Evolutionary conservation across 768 basidiomycete species (phyloP).

Genomic region (Tricholoma bakamatsutake): DNA sequence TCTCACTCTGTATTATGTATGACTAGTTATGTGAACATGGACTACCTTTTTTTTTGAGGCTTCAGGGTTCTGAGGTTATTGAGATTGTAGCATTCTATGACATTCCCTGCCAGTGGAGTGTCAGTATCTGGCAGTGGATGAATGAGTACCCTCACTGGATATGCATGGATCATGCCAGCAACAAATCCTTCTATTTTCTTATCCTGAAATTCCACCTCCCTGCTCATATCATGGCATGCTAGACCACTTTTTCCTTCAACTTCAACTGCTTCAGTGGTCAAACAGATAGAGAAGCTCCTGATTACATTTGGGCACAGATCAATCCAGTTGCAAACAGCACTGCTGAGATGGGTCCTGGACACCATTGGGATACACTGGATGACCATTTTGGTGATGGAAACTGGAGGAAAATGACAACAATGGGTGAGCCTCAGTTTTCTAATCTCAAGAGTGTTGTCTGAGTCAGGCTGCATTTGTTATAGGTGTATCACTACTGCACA

Average conservation of each 20-base stretch:
- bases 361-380: slow-evolving; percentile 22
- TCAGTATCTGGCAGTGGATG: slow-evolving; percentile 4
- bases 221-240: slow-evolving; percentile 18
- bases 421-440: no score
- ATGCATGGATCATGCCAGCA: neutral
- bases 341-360: slow-evolving; percentile 27
- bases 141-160: neutral
- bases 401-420: no score
- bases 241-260: slow-evolving; percentile 11
- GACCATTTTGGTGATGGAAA: slow-evolving; percentile 17
- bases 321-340: slow-evolving; percentile 16
- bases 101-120: slow-evolving; percentile 1
- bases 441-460: no score
- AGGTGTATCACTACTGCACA: no score
- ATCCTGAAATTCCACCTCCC: slow-evolving; percentile 34
- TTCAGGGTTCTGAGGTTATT: neutral
- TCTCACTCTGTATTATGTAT: neutral
- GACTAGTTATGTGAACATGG: slow-evolving; percentile 9
- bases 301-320: slow-evolving; percentile 21
- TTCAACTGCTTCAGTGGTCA: slow-evolving; percentile 16
- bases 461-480: no score
- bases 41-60: slow-evolving; percentile 6
- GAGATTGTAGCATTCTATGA: slow-evolving; percentile 7
- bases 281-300: slow-evolving; percentile 29
- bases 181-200: slow-evolving; percentile 8